Conservation (phyloP, 1,284 basidiomycete genomes). For the Cronartium quercuum region DNA sequence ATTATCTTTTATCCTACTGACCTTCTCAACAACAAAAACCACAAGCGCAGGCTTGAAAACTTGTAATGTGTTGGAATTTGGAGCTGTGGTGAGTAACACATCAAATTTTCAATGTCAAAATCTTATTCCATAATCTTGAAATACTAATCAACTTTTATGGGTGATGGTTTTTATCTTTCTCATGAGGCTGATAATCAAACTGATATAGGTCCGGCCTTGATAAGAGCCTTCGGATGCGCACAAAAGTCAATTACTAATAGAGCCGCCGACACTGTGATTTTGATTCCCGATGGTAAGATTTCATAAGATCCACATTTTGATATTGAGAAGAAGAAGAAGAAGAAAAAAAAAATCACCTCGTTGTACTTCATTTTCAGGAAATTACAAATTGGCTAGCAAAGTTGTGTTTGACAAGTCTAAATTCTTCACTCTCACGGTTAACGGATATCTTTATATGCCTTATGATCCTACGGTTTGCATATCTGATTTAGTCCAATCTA, state of each 20-base stretch:
- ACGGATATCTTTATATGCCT: neutral
- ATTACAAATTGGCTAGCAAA: neutral
- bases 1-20: no score
- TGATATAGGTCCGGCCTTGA: conserved; percentile 18
- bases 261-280: conserved; percentile 8
- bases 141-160: neutral
- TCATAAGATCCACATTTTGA: neutral
- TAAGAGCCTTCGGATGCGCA: conserved; percentile 21
- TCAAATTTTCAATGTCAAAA: neutral
- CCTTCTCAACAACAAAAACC: no score
- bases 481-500: neutral
- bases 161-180: neutral
- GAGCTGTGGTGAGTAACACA: conserved; percentile 12
- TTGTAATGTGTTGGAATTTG: conserved; percentile 26
- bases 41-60: neutral
- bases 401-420: neutral
- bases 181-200: conserved; percentile 24
- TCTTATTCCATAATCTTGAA: neutral
- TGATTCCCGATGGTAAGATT: conserved; percentile 20
- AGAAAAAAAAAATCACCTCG: no score
- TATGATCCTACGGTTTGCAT: neutral
- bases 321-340: no score
- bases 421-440: neutral
- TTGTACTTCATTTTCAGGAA: neutral
- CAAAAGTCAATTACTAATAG: neutral